Conservation (phyloP, 2,329 filamentous ascomycete species). For the Fusarium sarcochroum region DNA sequence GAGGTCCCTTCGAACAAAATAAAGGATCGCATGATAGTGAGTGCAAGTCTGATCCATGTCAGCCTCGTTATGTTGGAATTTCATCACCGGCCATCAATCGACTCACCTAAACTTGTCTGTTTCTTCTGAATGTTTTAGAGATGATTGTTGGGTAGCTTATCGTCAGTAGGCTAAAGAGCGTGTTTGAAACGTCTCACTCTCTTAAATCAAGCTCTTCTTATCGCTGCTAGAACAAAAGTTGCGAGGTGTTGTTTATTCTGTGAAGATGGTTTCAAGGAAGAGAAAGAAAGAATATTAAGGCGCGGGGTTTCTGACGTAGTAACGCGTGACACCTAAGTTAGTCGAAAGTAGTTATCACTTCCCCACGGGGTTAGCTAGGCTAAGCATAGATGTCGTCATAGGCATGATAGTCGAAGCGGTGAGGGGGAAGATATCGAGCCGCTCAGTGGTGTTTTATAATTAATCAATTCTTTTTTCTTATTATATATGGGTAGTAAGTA, state of each 20-base stretch:
- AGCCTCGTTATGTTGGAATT: neutral
- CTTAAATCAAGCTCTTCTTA: neutral
- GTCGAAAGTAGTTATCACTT: neutral
- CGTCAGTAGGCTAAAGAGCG: neutral
- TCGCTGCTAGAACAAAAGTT: neutral
- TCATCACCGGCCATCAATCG: neutral
- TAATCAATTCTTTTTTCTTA: too few species aligned
- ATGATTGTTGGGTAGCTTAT: neutral
- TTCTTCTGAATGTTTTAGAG: neutral
- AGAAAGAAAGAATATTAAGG: neutral
- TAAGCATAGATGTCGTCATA: neutral
- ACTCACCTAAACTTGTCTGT: neutral
- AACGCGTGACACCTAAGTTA: neutral
- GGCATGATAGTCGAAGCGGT: neutral
- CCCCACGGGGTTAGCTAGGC: neutral
- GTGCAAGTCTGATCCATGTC: neutral
- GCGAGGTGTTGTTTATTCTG: too few species aligned
- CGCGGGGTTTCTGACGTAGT: neutral
- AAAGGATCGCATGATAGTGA: slow-evolving; percentile 1
- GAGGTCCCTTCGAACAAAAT: slow-evolving; percentile 8
- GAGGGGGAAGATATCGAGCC: too few species aligned
- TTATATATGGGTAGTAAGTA: too few species aligned
- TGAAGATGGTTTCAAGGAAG: neutral
- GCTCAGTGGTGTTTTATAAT: too few species aligned
- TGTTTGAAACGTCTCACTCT: neutral